phyloP scores from a whole-genome alignment of 202 grass and related monocot species.

The Cymbopogon flexuosus region DNA sequence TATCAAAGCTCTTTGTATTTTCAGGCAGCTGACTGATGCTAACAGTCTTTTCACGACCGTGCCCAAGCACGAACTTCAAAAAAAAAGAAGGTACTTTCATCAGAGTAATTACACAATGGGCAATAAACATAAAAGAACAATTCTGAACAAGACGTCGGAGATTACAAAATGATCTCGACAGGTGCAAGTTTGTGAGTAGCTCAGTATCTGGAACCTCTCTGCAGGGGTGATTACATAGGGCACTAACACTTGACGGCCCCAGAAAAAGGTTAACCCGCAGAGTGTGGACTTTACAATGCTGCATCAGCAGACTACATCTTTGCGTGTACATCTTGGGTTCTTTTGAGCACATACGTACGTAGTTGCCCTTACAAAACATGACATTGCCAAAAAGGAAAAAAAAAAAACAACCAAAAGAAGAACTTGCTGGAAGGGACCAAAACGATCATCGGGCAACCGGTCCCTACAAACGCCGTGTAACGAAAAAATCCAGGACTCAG shows the following conservation, averaged over 20 bases:
- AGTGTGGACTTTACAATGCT: constrained; percentile 28
- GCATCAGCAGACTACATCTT: constrained; percentile 36
- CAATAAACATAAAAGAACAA: not conserved
- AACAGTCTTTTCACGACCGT: not conserved
- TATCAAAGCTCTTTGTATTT: not conserved
- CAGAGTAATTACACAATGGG: not conserved
- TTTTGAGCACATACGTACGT: constrained; percentile 18
- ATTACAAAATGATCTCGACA: not conserved
- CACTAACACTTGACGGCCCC: not conserved
- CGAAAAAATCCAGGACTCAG: constrained; percentile 42
- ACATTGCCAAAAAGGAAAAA: not conserved
- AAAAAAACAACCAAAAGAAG: not conserved
- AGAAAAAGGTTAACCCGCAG: constrained; percentile 33
- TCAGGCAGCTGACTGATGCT: not conserved
- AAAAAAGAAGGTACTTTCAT: not conserved
- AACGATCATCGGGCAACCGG: not conserved
- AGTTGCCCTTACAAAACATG: constrained; percentile 35
- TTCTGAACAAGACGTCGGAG: not conserved
- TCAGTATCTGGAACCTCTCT: not conserved
- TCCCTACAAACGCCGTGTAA: constrained; percentile 31
- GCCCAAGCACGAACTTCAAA: not conserved
- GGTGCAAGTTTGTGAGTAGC: not conserved
- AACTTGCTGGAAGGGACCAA: constrained; percentile 35
- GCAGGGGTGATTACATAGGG: constrained; percentile 9
- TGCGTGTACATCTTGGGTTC: constrained; percentile 8